These are phyloP conservation scores for Geotrichum australiense DNA, from an alignment of 1,139 yeast species.

Conservation along the genomic window DNA sequence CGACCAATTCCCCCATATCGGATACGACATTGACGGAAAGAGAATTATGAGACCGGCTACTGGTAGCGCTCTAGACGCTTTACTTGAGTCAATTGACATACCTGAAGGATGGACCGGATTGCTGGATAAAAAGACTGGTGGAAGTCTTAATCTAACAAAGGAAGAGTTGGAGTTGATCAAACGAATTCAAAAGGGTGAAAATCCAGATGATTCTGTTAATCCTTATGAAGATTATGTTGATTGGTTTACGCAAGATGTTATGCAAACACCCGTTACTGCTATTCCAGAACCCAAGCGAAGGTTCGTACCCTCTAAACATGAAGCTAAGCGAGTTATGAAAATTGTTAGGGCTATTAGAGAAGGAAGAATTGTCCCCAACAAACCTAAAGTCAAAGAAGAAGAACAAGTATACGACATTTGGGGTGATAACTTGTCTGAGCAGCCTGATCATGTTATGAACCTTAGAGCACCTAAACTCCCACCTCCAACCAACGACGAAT, in stretches of 20 bases:
- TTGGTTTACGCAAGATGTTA: constrained; percentile 85
- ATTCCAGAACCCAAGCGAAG: constrained; percentile 96
- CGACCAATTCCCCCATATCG: constrained; percentile 96
- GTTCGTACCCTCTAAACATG: constrained; percentile 93
- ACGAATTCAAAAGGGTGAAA: constrained; percentile 78
- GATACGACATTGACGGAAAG: constrained; percentile 94
- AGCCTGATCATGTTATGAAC: constrained; percentile 77
- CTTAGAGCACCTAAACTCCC: constrained; percentile 91
- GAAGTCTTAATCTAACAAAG: constrained; percentile 72
- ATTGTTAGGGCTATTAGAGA: constrained; percentile 94
- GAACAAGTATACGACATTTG: constrained; percentile 61
- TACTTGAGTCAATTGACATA: constrained; percentile 81
- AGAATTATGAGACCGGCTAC: constrained; percentile 98
- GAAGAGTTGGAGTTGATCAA: constrained; percentile 87
- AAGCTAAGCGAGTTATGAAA: constrained; percentile 94
- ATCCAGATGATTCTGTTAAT: constrained; percentile 69
- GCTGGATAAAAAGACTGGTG: constrained; percentile 83
- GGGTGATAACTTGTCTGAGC: constrained; percentile 56
- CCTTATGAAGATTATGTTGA: constrained; percentile 94
- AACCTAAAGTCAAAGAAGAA: constrained; percentile 45
- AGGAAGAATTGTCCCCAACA: constrained; percentile 78
- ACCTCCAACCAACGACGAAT: constrained; percentile 95
- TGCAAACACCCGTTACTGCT: constrained; percentile 88
- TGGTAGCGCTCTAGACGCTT: constrained; percentile 86
- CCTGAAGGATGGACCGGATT: constrained; percentile 99